These are phyloP conservation scores for Myrica gale DNA, from an alignment of 306 rosid genomes.

Conservation along the genomic window DNA sequence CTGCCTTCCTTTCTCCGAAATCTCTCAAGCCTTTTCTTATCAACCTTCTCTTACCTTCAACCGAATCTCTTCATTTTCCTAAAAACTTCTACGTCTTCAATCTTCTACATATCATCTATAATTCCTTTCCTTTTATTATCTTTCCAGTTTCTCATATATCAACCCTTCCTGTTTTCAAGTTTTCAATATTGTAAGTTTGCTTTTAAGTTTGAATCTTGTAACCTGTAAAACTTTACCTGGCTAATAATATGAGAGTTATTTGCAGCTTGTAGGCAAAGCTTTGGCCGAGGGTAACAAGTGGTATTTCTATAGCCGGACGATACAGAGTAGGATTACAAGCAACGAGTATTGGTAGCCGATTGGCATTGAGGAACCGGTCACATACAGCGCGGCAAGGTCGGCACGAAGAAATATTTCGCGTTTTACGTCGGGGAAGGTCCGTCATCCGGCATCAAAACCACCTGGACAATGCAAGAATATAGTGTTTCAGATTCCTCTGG, in stretches of 20 bases:
- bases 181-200: too few relatives aligned
- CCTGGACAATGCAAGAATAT: slow-evolving; percentile 90
- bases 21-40: too few relatives aligned
- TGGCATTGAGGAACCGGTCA: slow-evolving; percentile 70
- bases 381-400: slow-evolving; percentile 52
- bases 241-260: neutral
- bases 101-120: too few relatives aligned
- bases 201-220: too few relatives aligned
- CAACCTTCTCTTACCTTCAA: too few relatives aligned
- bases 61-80: too few relatives aligned
- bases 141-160: too few relatives aligned
- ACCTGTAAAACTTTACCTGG: too few relatives aligned
- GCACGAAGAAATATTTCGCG: slow-evolving; percentile 62
- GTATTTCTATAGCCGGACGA: slow-evolving; percentile 86
- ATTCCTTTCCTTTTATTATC: too few relatives aligned
- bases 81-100: too few relatives aligned
- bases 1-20: too few relatives aligned
- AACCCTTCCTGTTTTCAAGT: too few relatives aligned
- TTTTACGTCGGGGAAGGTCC: slow-evolving; percentile 62
- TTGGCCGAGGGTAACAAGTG: slow-evolving; percentile 80
- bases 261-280: slow-evolving; percentile 62
- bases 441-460: slow-evolving; percentile 55
- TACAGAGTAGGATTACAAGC: slow-evolving; percentile 50
- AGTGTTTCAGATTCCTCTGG: slow-evolving; percentile 51
- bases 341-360: slow-evolving; percentile 76